Percentiles rank a stretch among this genome's conserved stretches.
phyloP scores from a whole-genome alignment of 2,329 filamentous ascomycete species.

The Boeremia exigua region DNA sequence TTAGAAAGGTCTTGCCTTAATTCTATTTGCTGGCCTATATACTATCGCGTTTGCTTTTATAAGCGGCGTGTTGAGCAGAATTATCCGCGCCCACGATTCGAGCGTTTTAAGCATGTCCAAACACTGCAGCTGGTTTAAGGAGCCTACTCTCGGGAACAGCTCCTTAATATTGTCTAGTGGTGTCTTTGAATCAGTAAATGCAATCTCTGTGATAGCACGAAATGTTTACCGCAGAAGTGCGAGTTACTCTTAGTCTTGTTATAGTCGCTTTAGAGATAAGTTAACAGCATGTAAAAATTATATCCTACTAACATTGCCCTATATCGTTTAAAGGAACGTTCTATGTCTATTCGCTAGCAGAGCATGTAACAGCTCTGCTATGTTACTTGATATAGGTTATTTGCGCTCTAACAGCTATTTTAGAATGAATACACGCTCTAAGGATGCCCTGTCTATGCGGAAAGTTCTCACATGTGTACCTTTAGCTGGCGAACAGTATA shows the following conservation, averaged over 20 bases:
- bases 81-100: neutral
- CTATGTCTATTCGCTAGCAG: neutral
- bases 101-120: neutral
- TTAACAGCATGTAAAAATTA: neutral
- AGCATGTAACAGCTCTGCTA: neutral
- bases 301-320: neutral
- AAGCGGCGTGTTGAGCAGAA: neutral
- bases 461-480: neutral
- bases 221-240: neutral
- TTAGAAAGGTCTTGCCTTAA: neutral
- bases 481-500: neutral
- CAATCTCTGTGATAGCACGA: neutral
- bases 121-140: neutral
- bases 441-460: neutral
- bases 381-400: neutral
- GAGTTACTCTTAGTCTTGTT: neutral
- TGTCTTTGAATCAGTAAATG: neutral
- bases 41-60: neutral
- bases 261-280: neutral
- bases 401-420: neutral
- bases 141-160: neutral
- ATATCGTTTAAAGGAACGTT: neutral
- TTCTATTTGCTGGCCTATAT: neutral
- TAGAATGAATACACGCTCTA: neutral
- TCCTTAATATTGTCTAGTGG: neutral